Evolutionary conservation across 2,329 filamentous ascomycete genomes (phyloP), one percentile per base, ranked within the genome.

Genomic region (Tolypocladium ovalisporum): DNA sequence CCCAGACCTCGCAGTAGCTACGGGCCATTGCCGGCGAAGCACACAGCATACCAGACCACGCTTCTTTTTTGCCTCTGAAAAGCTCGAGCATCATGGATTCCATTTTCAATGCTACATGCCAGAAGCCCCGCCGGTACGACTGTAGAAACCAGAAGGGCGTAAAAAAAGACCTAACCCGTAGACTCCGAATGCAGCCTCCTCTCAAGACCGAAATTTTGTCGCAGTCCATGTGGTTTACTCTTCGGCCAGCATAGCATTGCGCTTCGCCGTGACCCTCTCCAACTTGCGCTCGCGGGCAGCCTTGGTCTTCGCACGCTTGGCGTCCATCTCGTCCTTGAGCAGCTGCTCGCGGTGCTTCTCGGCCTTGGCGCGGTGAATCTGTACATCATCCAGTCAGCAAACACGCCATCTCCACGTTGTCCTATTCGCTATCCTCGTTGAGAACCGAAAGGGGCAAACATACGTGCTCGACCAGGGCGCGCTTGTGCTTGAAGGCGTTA

Each of bases 401-500:
- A 8, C 24, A 15, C 37, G n/a, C 22, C n/a, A 44, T 34, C 13
- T 27, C 47, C 36, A 35, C 35, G 15, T 13, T 22, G 13, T 4
- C 29, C 15, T 22, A 24, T 24, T 29, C n/a, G 35, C 3, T 22
- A 15, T 37, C 52, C 15, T 37, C 24, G 35, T n/a, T 19, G 17
- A 47, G 47, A 35, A 57, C 35, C 57, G 61, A 58, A 58, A 57
- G 57, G 71, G 35, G 56, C 56, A 54, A 2, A 90, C 94, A 75
- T 95, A 99, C 94, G 84, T 99, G 94, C 87, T 99, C 94, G 77
- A 99, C 91, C 72, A 99, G 88, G 75, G 92, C 94, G 81, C 94
- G 89, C 92, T 97, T 99, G 90, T 99, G 94, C 92, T 99, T 99
- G 89, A 99, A 99, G 78, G 94, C 93, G 88, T 99, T 99, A 95